These are phyloP conservation scores for Capillidium rhysosporum DNA, from an alignment of 371 early-diverging fungal genomes.

Conservation along the genomic window DNA sequence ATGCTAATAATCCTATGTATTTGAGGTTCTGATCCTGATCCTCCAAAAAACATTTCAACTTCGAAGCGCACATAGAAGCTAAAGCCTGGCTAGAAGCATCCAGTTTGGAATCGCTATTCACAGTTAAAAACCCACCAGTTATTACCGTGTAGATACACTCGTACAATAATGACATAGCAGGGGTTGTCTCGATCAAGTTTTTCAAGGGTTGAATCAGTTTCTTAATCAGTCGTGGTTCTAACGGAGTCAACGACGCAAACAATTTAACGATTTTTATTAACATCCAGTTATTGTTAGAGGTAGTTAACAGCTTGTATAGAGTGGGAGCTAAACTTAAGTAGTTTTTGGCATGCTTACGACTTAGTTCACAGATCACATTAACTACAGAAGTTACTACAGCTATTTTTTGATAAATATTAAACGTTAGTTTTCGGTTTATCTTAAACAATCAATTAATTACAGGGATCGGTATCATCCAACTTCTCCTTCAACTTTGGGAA, in stretches of 20 bases:
- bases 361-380: constrained; percentile 87
- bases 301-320: constrained; percentile 68
- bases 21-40: constrained; percentile 85
- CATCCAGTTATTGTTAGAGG: constrained; percentile 91
- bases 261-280: constrained; percentile 92
- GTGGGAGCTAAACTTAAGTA: constrained; percentile 88
- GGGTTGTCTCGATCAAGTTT: constrained; percentile 64
- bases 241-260: constrained; percentile 78
- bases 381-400: constrained; percentile 83
- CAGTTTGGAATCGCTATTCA: constrained; percentile 18
- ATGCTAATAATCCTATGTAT: constrained; percentile 75
- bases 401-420: constrained; percentile 9
- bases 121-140: constrained; percentile 64
- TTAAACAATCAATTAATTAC: constrained; percentile 18
- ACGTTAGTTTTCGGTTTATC: not conserved
- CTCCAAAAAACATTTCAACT: constrained; percentile 64
- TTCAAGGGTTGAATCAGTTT: constrained; percentile 72
- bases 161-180: constrained; percentile 83
- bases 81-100: constrained; percentile 35
- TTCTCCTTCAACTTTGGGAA: constrained; percentile 74
- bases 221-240: constrained; percentile 80
- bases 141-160: constrained; percentile 89
- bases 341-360: constrained; percentile 69
- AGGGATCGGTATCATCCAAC: constrained; percentile 80
- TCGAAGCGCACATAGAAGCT: constrained; percentile 67